Evolutionary conservation across 352 stramenopile species (phyloP).

Genomic region (Globisporangium takayamanum): DNA sequence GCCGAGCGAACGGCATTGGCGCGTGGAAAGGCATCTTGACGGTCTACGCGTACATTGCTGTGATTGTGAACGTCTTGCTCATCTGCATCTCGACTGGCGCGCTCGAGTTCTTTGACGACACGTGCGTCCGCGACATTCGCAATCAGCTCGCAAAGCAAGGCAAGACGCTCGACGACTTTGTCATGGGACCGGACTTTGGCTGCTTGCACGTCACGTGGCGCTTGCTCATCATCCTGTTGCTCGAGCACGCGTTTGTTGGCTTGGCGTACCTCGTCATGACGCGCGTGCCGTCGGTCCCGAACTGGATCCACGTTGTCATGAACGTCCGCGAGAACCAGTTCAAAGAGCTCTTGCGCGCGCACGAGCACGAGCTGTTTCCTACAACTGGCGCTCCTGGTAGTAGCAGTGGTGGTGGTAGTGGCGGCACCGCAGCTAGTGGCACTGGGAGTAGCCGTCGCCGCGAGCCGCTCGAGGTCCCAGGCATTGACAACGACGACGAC

Average conservation of each 20-base stretch:
- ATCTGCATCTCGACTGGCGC: slow-evolving; percentile 69
- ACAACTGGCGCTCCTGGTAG: not conserved
- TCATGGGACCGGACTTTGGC: slow-evolving; percentile 56
- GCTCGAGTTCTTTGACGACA: slow-evolving; percentile 60
- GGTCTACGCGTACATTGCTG: slow-evolving; percentile 51
- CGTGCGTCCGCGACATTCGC: slow-evolving; percentile 46
- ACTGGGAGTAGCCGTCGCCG: not conserved
- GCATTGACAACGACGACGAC: slow-evolving; percentile 2
- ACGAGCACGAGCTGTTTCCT: slow-evolving; percentile 47
- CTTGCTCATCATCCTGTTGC: slow-evolving; percentile 44
- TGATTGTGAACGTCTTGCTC: slow-evolving; percentile 65
- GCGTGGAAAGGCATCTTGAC: slow-evolving; percentile 58
- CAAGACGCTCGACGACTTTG: slow-evolving; percentile 62
- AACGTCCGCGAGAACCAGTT: slow-evolving; percentile 54
- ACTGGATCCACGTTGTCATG: slow-evolving; percentile 51
- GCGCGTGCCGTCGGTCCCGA: slow-evolving; percentile 40
- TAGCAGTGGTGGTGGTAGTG: not conserved
- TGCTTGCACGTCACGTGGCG: slow-evolving; percentile 58
- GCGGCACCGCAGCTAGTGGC: not conserved
- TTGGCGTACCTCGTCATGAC: slow-evolving; percentile 51
- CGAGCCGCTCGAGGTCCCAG: not conserved
- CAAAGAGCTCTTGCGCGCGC: slow-evolving; percentile 43
- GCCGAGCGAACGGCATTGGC: slow-evolving; percentile 67
- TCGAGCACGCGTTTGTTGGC: slow-evolving; percentile 51
- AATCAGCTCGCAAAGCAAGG: slow-evolving; percentile 50